Base-by-base conservation (phyloP, 371 early-diverging fungal genomes). In the Mucor sp. region DNA sequence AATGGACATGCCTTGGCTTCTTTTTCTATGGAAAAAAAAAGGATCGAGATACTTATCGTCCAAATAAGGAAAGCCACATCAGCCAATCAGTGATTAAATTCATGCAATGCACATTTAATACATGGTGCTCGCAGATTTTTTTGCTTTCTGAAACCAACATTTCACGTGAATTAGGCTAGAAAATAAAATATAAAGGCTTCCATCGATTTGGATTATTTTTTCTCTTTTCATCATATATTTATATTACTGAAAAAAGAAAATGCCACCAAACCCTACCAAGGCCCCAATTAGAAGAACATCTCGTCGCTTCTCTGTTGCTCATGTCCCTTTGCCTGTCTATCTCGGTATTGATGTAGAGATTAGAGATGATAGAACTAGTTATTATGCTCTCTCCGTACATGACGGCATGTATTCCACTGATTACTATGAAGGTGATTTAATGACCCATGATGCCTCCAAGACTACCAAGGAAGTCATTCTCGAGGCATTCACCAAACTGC, bases 391-490 rank as follows among this genome's bases (percentile, higher is more conserved):
- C 35, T 87, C 84, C 15, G 79, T 85, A 1, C 86, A 90, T 60
- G 88, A 90, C 70, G 90, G 88, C n/a, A 78, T 79, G 63, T 90
- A 84, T 44, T 71, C 77, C 25, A 80, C 80, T 15, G 87, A 87
- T 50, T 85, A 76, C 47, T 84, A 83, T 66, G 58, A 72, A 25
- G 85, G 83, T 2, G 65, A 70, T 21, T 67, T 79, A n/a, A 43
- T 64, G 0, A 28, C 56, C 9, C 66, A 77, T 27, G 72, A 64
- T 32, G 15, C 55, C 8, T 27, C 19, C 23, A 58, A 43, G 14
- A 37, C 57, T 25, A 21, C 58, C 11, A 43, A 69, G 44, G 72
- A 81, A 32, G 66, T 80, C 62, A 32, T 72, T 5, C 37, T 37
- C 1, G 74, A 76, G 41, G 76, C 77, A 33, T 72, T 81, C 15